Base-by-base conservation (phyloP, 139 green algal genomes). In the Parachlorella kessleri region DNA sequence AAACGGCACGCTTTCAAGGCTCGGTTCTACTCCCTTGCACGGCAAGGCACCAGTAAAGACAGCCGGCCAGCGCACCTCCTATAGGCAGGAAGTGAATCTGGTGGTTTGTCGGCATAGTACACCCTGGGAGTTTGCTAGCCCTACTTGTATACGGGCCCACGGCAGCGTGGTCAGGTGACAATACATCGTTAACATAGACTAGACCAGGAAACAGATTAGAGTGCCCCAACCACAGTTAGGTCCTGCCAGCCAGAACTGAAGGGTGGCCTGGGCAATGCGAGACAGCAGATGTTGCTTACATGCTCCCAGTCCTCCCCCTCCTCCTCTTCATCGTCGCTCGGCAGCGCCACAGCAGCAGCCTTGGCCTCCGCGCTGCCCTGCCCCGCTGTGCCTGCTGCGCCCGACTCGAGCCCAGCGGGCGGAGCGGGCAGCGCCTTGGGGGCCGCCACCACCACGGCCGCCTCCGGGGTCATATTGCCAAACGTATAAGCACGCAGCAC, bases 401-500 rank as follows among this genome's bases (percentile, higher is more conserved):
- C 55, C 33, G 55, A 28, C 9, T 67, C 55, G 2, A 26, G 37
- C 42, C 35, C 37, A 30, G 42, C 38, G 2, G 65, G 42, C 6
- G 72, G 53, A 6, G 55, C 41, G 30, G 72, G 73, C 33, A 77
- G 71, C 41, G 40, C 5, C 55, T 37, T 38, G 21, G 71, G 38
- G 26, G 37, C 42, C 48, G 37, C 65, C 70, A 18, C 10, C 14
- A 59, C 48, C 14, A 59, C 21, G 48, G 48, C 14, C 48, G 48
- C 23, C 3, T 65, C 2, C n/a, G 33, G 35, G 55, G 40, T 63
- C 41, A 78, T 74, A 76, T 53, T 39, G 0, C 77, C 82, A 55
- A 89, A 79, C 7, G 59, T 85, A 77, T 90, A 94, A 35, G 83
- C 30, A 9, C 88, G 83, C 36, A 94, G 84, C 23, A 83, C 80